A percentile compares a stretch with the other conserved stretches of the same genome.
Conservation (phyloP, 139 green algal genomes). For the Tetradesmus obliquus region DNA sequence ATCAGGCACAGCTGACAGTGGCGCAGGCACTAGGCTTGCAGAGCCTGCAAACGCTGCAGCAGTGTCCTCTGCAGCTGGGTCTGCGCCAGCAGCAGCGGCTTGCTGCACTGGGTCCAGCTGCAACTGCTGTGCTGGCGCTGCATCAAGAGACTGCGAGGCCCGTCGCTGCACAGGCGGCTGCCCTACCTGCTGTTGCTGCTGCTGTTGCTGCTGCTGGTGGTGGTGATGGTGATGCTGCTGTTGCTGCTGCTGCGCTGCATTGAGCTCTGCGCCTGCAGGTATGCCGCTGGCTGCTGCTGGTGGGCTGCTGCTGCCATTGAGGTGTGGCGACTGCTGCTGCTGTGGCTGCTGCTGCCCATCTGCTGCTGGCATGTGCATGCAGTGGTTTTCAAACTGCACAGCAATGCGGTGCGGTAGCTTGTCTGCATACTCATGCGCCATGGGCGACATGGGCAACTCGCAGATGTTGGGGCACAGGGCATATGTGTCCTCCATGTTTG, state of each 20-base stretch:
- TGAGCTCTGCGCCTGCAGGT: not conserved
- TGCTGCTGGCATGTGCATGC: not conserved
- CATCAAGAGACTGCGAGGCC: not conserved
- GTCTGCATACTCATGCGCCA: conserved; percentile 44
- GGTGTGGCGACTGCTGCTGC: conserved; percentile 16
- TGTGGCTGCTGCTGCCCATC: not conserved
- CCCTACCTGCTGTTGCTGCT: not conserved
- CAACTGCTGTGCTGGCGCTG: not conserved
- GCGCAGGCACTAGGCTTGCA: not conserved
- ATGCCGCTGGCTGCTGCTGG: not conserved
- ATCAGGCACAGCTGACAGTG: not conserved
- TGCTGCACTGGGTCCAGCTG: not conserved
- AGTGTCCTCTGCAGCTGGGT: not conserved
- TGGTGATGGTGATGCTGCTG: not conserved
- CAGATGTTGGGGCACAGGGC: conserved; percentile 64
- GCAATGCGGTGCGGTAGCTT: conserved; percentile 69
- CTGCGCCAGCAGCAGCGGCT: not conserved
- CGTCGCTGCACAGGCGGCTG: not conserved
- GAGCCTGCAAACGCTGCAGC: conserved; percentile 22
- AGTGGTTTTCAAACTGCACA: conserved; percentile 25
- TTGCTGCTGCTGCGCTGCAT: not conserved
- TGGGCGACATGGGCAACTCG: conserved; percentile 54
- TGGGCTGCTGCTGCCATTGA: not conserved
- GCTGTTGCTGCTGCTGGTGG: not conserved
- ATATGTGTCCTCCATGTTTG: conserved; percentile 82